These are phyloP conservation scores for Drechslerella coelobrocha DNA, from an alignment of 2,329 filamentous ascomycete species.

Conservation along the genomic window DNA sequence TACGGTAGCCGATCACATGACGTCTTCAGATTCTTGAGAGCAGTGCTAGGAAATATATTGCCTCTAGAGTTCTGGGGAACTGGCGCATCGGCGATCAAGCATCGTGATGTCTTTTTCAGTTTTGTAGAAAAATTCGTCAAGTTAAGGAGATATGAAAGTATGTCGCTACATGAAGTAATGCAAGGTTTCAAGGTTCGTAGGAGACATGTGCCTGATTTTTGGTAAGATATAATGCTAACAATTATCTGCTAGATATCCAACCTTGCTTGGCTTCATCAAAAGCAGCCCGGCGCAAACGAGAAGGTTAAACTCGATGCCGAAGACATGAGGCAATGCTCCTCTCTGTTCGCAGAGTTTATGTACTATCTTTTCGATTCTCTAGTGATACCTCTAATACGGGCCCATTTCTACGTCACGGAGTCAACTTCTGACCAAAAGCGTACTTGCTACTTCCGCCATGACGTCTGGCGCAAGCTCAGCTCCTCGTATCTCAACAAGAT, in stretches of 20 bases:
- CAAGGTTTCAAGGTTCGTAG: constrained; percentile 74
- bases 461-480: constrained; percentile 80
- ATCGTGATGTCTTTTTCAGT: constrained; percentile 68
- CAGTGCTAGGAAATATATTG: constrained; percentile 74
- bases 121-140: constrained; percentile 79
- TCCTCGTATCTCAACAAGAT: constrained; percentile 74
- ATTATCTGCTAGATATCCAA: constrained; percentile 65
- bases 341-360: constrained; percentile 82
- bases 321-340: constrained; percentile 76
- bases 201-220: constrained; percentile 17
- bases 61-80: constrained; percentile 77
- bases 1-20: constrained; percentile 17
- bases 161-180: constrained; percentile 77
- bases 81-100: constrained; percentile 64
- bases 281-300: constrained; percentile 52
- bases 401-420: constrained; percentile 94
- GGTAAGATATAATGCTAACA: constrained; percentile 11
- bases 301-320: constrained; percentile 69
- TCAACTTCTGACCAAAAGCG: constrained; percentile 79
- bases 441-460: constrained; percentile 92
- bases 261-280: constrained; percentile 74
- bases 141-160: constrained; percentile 79
- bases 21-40: constrained; percentile 74
- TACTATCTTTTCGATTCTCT: constrained; percentile 95
- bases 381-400: constrained; percentile 81